Percentiles rank a stretch among this genome's conserved stretches.
Conservation (phyloP, 169 alveolate genomes). For the Perkinsus chesapeaki region DNA sequence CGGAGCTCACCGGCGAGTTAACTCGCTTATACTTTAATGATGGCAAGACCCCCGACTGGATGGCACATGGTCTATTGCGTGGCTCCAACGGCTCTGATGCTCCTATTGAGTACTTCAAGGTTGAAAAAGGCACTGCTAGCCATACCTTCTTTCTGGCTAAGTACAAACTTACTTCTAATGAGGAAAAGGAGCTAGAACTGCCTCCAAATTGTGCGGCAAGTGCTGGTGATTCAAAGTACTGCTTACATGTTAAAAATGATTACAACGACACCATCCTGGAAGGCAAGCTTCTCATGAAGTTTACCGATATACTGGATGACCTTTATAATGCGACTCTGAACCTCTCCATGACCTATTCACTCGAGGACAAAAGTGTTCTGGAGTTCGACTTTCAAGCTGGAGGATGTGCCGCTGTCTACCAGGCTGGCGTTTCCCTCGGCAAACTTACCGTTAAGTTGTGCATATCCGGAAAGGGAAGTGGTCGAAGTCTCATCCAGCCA, state of each 20-base stretch:
- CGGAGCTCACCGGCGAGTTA: background rate
- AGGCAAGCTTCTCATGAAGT: background rate
- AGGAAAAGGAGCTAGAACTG: background rate
- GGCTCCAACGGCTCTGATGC: background rate
- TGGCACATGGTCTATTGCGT: background rate
- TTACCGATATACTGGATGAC: background rate
- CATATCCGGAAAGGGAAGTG: background rate
- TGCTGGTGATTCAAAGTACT: background rate
- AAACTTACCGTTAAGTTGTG: background rate
- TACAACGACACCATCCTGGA: background rate
- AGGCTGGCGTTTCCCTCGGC: background rate
- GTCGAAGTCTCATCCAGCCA: background rate
- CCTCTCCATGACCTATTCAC: background rate
- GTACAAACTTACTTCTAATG: background rate
- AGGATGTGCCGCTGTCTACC: background rate
- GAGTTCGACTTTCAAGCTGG: background rate
- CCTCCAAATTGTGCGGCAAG: background rate
- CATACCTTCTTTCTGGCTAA: background rate
- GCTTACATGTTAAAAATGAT: background rate
- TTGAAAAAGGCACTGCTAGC: background rate
- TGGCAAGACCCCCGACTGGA: background rate
- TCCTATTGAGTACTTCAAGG: background rate
- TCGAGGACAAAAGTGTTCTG: background rate
- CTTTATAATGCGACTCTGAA: background rate
- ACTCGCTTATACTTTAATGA: background rate